Evolutionary conservation across 805 yeast species (phyloP).

Genomic region (Suhomyces vadensis): DNA sequence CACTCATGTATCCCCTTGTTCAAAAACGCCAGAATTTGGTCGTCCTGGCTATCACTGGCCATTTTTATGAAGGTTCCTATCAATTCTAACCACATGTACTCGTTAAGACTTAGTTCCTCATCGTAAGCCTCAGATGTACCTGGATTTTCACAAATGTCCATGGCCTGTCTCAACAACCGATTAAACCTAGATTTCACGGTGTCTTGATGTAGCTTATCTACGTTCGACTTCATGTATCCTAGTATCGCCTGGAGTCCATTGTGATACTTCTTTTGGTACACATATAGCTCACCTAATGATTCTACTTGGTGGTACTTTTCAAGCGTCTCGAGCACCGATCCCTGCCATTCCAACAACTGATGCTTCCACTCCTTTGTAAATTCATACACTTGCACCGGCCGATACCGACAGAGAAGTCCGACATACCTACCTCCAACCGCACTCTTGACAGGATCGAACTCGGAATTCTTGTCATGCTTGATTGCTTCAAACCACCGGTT

Average conservation of each 20-base stretch:
- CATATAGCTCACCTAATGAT: constrained; percentile 32
- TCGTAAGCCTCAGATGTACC: constrained; percentile 11
- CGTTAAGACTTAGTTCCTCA: constrained; percentile 20
- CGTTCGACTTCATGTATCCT: constrained; percentile 20
- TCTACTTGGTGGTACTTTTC: constrained; percentile 25
- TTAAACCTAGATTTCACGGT: constrained; percentile 21
- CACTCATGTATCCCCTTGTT: constrained; percentile 33
- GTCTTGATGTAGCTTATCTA: constrained; percentile 10
- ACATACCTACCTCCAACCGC: constrained; percentile 14
- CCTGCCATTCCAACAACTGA: constrained; percentile 7
- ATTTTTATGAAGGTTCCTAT: constrained; percentile 25
- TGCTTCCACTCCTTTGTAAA: constrained; percentile 15
- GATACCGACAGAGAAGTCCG: constrained; percentile 21
- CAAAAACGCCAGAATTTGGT: constrained; percentile 10
- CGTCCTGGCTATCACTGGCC: constrained; percentile 12
- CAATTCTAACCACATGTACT: constrained; percentile 31
- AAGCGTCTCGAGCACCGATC: constrained; percentile 16
- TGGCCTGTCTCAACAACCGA: constrained; percentile 34
- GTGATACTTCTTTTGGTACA: constrained; percentile 20
- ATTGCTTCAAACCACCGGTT: background rate
- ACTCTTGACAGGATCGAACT: background rate
- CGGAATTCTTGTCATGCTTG: background rate
- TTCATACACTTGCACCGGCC: constrained; percentile 15
- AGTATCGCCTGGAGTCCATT: constrained; percentile 33
- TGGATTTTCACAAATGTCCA: constrained; percentile 27